Evolutionary conservation across 2,329 filamentous ascomycete species (phyloP).

Genomic region (Cercospora sesami): DNA sequence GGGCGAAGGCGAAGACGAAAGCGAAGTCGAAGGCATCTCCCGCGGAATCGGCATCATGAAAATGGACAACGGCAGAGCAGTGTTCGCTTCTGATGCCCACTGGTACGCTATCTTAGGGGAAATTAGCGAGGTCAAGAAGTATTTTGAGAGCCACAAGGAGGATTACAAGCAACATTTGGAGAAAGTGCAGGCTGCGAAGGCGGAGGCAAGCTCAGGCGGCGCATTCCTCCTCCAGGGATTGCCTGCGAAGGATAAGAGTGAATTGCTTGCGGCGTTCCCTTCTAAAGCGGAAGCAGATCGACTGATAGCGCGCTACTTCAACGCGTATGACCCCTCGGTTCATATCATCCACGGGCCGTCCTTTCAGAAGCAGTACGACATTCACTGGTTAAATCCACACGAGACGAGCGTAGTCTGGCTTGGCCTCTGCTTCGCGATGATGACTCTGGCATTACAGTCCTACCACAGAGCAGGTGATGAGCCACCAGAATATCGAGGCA

Average conservation of each 20-base stretch:
- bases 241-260: slow-evolving; percentile 68
- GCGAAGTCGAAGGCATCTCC: slow-evolving; percentile 60
- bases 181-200: slow-evolving; percentile 69
- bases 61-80: slow-evolving; percentile 50
- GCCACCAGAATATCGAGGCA: slow-evolving; percentile 73
- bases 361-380: slow-evolving; percentile 71
- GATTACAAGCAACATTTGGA: slow-evolving; percentile 81
- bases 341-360: slow-evolving; percentile 67
- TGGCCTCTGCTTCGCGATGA: slow-evolving; percentile 71
- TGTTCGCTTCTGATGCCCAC: slow-evolving; percentile 54
- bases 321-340: slow-evolving; percentile 68
- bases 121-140: slow-evolving; percentile 91
- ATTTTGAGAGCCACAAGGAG: slow-evolving; percentile 82
- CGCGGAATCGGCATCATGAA: slow-evolving; percentile 56
- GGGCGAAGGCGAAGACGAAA: slow-evolving; percentile 55
- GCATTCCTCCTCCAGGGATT: slow-evolving; percentile 76
- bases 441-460: slow-evolving; percentile 75
- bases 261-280: slow-evolving; percentile 78
- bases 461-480: slow-evolving; percentile 79
- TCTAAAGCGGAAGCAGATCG: slow-evolving; percentile 79
- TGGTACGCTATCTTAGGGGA: slow-evolving; percentile 57
- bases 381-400: slow-evolving; percentile 69
- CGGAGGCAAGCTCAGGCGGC: slow-evolving; percentile 61
- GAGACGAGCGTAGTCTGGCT: slow-evolving; percentile 77
- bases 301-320: slow-evolving; percentile 86